These are phyloP conservation scores for Passiflora organensis DNA, from an alignment of 345 rosid genomes.

Conservation along the genomic window DNA sequence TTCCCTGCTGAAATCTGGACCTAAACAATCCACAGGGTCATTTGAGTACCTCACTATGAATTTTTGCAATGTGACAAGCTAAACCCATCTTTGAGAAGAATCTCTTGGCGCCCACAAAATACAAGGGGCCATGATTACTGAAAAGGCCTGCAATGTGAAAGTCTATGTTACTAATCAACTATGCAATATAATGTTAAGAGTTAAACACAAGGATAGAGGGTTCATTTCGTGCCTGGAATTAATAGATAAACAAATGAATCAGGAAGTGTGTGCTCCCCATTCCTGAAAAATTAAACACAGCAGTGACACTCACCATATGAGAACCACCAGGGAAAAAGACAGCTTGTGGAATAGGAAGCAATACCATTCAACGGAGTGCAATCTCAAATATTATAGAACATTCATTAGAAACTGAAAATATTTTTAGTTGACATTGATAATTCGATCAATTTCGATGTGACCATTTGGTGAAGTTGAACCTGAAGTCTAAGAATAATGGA, in stretches of 20 bases:
- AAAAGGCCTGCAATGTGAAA: constrained; percentile 47
- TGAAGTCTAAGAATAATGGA: no score
- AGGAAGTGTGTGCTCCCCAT: constrained; percentile 55
- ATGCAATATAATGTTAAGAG: background rate
- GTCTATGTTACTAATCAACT: background rate
- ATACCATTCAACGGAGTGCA: no score
- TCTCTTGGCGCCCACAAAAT: constrained; percentile 58
- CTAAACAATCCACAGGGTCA: background rate
- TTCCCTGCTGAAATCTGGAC: no score
- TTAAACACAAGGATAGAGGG: background rate
- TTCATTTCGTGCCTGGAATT: constrained; percentile 48
- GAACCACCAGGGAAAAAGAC: no score
- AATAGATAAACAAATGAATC: constrained; percentile 56
- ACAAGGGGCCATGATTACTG: constrained; percentile 66
- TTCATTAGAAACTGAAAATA: no score
- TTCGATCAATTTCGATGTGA: no score
- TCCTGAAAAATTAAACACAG: constrained; percentile 34
- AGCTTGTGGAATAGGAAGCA: no score
- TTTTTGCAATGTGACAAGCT: constrained; percentile 62
- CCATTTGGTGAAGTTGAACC: no score
- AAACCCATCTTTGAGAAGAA: constrained; percentile 67
- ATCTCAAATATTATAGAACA: no score
- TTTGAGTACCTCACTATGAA: constrained; percentile 59
- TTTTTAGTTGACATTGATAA: no score
- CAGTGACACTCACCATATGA: background rate